These are phyloP conservation scores for Ogataea corticis DNA, from an alignment of 805 yeast genomes.

Conservation along the genomic window DNA sequence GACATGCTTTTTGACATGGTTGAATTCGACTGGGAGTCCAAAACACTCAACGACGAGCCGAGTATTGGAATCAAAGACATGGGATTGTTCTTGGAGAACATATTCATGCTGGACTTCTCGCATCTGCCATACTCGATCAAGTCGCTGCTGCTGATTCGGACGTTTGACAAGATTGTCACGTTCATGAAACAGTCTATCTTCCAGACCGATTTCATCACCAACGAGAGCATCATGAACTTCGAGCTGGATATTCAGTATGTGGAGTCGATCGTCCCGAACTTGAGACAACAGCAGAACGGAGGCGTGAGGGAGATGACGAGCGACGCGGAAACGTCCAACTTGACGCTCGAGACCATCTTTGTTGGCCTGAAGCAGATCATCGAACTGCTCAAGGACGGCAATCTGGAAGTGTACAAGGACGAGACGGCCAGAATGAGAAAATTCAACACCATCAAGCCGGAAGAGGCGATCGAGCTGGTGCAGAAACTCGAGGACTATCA, in stretches of 20 bases:
- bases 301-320: slow-evolving; percentile 18
- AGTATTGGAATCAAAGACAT: slow-evolving; percentile 76
- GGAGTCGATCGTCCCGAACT: slow-evolving; percentile 52
- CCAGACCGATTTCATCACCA: slow-evolving; percentile 55
- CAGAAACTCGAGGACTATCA: slow-evolving; percentile 48
- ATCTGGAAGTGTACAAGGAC: slow-evolving; percentile 62
- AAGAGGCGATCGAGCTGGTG: slow-evolving; percentile 63
- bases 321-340: slow-evolving; percentile 27
- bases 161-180: slow-evolving; percentile 80
- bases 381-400: slow-evolving; percentile 64
- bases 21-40: slow-evolving; percentile 81
- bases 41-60: slow-evolving; percentile 54
- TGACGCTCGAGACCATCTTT: slow-evolving; percentile 70
- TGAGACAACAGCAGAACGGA: slow-evolving; percentile 28
- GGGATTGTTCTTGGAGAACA: slow-evolving; percentile 79
- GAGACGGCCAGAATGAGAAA: slow-evolving; percentile 57
- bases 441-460: slow-evolving; percentile 73
- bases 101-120: slow-evolving; percentile 81
- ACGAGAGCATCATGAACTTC: slow-evolving; percentile 68
- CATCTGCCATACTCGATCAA: slow-evolving; percentile 78
- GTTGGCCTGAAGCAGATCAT: slow-evolving; percentile 79
- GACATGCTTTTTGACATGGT: slow-evolving; percentile 79
- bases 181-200: slow-evolving; percentile 63
- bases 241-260: slow-evolving; percentile 77
- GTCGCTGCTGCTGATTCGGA: slow-evolving; percentile 78